Conservation (phyloP, 1,284 basidiomycete species). For the Heterobasidion parviporum region DNA sequence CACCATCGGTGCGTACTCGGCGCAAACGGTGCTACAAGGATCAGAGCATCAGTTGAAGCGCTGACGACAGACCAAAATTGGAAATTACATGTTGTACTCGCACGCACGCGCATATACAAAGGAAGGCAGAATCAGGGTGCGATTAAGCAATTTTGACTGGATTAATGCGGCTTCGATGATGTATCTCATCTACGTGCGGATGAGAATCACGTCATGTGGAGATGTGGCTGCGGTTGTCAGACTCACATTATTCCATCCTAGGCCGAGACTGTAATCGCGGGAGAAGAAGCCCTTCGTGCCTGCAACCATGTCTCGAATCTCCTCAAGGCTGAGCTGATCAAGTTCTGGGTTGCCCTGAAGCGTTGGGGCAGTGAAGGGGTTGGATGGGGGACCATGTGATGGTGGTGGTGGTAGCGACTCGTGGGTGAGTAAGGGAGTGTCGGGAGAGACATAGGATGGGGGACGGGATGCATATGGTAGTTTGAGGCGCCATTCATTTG, state of each 20-base stretch:
- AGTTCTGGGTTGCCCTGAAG: not conserved
- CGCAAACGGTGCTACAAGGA: conserved; percentile 10
- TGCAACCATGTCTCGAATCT: conserved; percentile 19
- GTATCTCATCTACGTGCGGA: conserved; percentile 23
- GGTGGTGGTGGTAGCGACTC: not conserved
- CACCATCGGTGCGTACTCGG: conserved; percentile 13
- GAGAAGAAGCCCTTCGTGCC: conserved; percentile 26
- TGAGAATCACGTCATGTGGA: not conserved
- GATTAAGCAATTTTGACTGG: conserved; percentile 26
- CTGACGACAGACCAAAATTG: not conserved
- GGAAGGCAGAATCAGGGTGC: conserved; percentile 30
- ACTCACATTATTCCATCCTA: conserved; percentile 30
- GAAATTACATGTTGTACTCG: conserved; percentile 15
- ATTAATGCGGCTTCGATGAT: conserved; percentile 29
- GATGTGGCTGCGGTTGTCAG: not conserved
- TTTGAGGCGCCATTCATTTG: not conserved
- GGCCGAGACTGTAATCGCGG: conserved; percentile 28
- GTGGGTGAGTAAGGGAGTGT: not conserved
- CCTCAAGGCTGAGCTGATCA: conserved; percentile 11
- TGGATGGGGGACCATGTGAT: not conserved
- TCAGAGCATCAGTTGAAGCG: not conserved
- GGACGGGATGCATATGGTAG: not conserved
- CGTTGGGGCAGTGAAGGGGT: not conserved
- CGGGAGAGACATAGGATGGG: not conserved
- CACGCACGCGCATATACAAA: conserved; percentile 33